A percentile compares a stretch with the other conserved stretches of the same genome.
These are phyloP conservation scores for Maudiozyma bulderi DNA, from an alignment of 805 yeast genomes.

Conservation along the genomic window DNA sequence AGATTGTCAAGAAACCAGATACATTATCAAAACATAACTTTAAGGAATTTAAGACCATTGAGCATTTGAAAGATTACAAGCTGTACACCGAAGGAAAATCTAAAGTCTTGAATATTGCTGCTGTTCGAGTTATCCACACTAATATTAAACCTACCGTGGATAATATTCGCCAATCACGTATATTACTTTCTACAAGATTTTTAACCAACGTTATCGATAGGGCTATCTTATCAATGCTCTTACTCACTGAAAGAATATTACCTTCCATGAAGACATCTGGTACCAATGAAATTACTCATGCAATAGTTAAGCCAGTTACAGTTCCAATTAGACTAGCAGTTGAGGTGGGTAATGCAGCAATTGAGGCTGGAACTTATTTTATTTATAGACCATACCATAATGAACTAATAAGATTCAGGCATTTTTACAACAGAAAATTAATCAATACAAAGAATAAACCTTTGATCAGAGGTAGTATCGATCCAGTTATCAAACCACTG, in stretches of 20 bases:
- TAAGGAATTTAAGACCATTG: slow-evolving; percentile 23
- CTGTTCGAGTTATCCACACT: slow-evolving; percentile 28
- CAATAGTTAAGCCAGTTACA: slow-evolving; percentile 43
- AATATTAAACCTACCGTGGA: slow-evolving; percentile 28
- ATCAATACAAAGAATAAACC: slow-evolving; percentile 56
- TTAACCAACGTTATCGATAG: slow-evolving; percentile 41
- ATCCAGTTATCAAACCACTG: slow-evolving; percentile 53
- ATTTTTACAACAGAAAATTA: slow-evolving; percentile 39
- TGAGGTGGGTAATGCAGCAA: slow-evolving; percentile 26
- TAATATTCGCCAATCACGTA: slow-evolving; percentile 22
- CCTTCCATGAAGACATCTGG: slow-evolving; percentile 54
- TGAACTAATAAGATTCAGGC: slow-evolving; percentile 40
- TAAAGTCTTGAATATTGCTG: slow-evolving; percentile 29
- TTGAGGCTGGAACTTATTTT: slow-evolving; percentile 27
- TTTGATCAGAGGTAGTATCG: slow-evolving; percentile 49
- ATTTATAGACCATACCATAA: slow-evolving; percentile 41
- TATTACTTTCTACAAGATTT: slow-evolving; percentile 33
- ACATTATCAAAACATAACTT: neutral
- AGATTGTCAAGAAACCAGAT: neutral
- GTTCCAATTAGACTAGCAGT: slow-evolving; percentile 34
- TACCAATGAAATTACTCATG: slow-evolving; percentile 38
- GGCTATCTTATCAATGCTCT: slow-evolving; percentile 46
- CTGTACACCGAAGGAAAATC: slow-evolving; percentile 35
- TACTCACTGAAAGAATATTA: slow-evolving; percentile 43
- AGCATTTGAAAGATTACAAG: slow-evolving; percentile 41